phyloP scores from a whole-genome alignment of 345 rosid genomes.

The Acer yangbiense region DNA sequence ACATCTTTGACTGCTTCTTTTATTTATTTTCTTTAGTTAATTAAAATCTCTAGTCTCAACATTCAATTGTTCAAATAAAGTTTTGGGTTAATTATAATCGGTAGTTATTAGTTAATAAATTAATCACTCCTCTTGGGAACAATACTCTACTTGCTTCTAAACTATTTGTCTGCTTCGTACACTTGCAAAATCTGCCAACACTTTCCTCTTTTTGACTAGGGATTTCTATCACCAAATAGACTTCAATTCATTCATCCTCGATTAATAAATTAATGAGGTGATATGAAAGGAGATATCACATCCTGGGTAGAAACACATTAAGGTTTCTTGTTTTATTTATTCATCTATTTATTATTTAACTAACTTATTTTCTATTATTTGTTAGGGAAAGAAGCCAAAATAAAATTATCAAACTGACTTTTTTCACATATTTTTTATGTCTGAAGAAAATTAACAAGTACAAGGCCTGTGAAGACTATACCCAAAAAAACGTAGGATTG shows the following conservation, averaged over 20 bases:
- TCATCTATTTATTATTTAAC: background rate
- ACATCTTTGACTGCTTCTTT: too few relatives aligned
- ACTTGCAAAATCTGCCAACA: too few relatives aligned
- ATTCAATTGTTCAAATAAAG: too few relatives aligned
- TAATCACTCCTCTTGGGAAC: too few relatives aligned
- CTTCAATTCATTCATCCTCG: background rate
- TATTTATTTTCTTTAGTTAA: too few relatives aligned
- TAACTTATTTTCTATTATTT: background rate
- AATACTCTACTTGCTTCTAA: too few relatives aligned
- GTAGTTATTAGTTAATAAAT: too few relatives aligned
- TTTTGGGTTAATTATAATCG: too few relatives aligned
- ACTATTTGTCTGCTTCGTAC: too few relatives aligned
- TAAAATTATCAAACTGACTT: background rate
- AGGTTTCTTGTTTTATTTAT: background rate
- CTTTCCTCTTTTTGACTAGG: background rate
- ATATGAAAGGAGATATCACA: background rate
- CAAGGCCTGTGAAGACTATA: background rate
- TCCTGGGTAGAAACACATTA: background rate
- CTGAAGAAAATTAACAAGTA: background rate
- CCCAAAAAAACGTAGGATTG: background rate
- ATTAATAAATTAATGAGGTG: too few relatives aligned
- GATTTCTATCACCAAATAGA: background rate
- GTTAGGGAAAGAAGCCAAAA: background rate
- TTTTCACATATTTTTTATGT: background rate
- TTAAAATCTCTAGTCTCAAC: too few relatives aligned